Base-by-base conservation (phyloP, 208 protist species). In the Crithidia fasciculata region DNA sequence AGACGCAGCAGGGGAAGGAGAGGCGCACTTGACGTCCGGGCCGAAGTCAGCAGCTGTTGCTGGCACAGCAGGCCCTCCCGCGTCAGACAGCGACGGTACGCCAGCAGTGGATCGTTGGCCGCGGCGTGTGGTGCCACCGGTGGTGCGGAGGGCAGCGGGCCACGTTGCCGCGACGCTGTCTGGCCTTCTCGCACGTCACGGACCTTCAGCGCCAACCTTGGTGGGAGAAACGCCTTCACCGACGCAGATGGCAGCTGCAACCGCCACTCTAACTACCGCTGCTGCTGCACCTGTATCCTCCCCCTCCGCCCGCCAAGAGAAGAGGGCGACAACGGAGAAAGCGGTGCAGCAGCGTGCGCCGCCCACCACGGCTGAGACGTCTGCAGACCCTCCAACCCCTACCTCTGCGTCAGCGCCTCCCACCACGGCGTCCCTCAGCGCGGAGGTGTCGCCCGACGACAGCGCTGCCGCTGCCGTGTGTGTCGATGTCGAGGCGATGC, bases 401-500 rank as follows among this genome's bases (percentile, higher is more conserved):
- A 28, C 28, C 28, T 28, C 28, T 1, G 1, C 28, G 28, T 28
- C 28, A 28, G 28, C 28, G 1, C 28, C 28, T 28, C 28, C 28
- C 28, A 28, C 28, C 28, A 28, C 28, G 28, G 28, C 28, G 28
- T 28, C 28, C 28, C 28, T 28, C 28, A 28, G 28, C 1, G 28
- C 28, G 28, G 28, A 28, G 28, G 28, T 28, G 28, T 28, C 28
- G 28, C 28, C 28, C 28, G 28, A 28, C 28, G 28, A 28, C 28
- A 28, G 28, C 28, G 28, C 28, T 28, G 28, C 28, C 28, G 28
- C 28, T 52, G 39, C 43, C 37, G 41, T 74, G 40, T 56, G 63
- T 41, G 45, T 80, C 7, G 73, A 66, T 28, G 12, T 72, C 13
- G 73, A 62, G 3, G 59, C 59, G 41, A 74, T 69, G 67, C 16